Evolutionary conservation across 2,329 filamentous ascomycete genomes (phyloP).

Genomic region (Dactylellina sp.): DNA sequence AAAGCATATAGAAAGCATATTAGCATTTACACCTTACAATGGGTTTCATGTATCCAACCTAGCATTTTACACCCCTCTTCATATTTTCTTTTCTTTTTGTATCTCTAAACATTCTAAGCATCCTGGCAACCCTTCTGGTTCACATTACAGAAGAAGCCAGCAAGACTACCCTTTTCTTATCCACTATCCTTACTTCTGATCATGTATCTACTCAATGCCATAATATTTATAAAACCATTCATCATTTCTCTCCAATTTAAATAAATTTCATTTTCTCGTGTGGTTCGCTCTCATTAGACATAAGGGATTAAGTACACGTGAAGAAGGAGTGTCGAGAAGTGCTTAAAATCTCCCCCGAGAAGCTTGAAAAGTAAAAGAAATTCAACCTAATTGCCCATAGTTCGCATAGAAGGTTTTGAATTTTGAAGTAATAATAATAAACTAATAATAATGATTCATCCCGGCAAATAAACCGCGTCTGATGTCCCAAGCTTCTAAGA

Average conservation of each 20-base stretch:
- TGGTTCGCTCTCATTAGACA: constrained; percentile 24
- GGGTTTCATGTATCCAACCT: constrained; percentile 10
- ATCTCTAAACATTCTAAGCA: no score
- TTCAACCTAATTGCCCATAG: no score
- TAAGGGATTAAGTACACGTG: constrained; percentile 38
- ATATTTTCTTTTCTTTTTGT: constrained; percentile 13
- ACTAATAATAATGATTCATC: no score
- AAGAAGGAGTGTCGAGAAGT: constrained; percentile 43
- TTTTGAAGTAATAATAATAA: no score
- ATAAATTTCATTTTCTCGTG: constrained; percentile 17
- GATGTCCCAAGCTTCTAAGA: no score
- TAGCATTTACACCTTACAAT: neutral
- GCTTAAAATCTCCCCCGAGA: neutral
- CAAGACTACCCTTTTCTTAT: constrained; percentile 9
- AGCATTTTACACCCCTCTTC: constrained; percentile 8
- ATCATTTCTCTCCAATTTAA: neutral
- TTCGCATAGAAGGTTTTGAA: no score
- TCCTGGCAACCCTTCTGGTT: constrained; percentile 9
- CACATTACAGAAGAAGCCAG: constrained; percentile 7
- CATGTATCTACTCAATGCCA: neutral
- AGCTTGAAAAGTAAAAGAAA: neutral
- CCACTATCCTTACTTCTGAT: neutral
- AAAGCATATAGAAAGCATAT: constrained; percentile 1
- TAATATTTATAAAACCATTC: neutral
- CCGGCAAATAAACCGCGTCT: no score